These are phyloP conservation scores for Funneliformis geosporum DNA, from an alignment of 192 early-diverging fungal species.

Conservation along the genomic window DNA sequence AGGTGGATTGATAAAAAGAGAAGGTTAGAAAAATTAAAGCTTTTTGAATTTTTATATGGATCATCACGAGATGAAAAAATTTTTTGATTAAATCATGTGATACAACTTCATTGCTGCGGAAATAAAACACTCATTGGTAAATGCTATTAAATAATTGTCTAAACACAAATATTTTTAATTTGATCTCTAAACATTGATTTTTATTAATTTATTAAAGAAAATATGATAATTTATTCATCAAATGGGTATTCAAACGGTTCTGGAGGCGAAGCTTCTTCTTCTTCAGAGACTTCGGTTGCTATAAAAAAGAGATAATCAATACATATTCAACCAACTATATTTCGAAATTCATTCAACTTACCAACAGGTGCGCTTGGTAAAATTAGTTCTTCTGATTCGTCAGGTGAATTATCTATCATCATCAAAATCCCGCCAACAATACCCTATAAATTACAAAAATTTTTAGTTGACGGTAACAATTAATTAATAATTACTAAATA, in stretches of 20 bases:
- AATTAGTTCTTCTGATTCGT: constrained; percentile 84
- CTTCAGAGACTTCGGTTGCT: constrained; percentile 46
- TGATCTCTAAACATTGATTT: too few relatives aligned
- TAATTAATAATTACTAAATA: not conserved
- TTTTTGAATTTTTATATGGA: too few relatives aligned
- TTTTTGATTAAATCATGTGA: too few relatives aligned
- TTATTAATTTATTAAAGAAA: not conserved
- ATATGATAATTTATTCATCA: constrained; percentile 49
- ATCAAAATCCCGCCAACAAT: constrained; percentile 85
- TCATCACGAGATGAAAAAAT: too few relatives aligned
- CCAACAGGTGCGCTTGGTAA: constrained; percentile 48
- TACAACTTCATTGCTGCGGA: too few relatives aligned
- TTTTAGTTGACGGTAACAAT: not conserved
- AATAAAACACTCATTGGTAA: too few relatives aligned
- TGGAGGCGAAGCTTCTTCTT: constrained; percentile 67
- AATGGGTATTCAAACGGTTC: constrained; percentile 87
- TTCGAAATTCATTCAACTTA: constrained; percentile 17
- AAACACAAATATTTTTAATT: too few relatives aligned
- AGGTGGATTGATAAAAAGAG: too few relatives aligned
- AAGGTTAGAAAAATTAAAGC: too few relatives aligned
- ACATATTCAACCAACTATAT: not conserved
- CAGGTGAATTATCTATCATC: constrained; percentile 73
- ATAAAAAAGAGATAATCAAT: constrained; percentile 10
- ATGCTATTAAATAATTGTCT: too few relatives aligned
- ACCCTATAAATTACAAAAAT: constrained; percentile 35